Evolutionary conservation across 1,284 basidiomycete species (phyloP), one percentile per base, ranked within the genome.

Genomic region (Lentinula novae-zelandiae): DNA sequence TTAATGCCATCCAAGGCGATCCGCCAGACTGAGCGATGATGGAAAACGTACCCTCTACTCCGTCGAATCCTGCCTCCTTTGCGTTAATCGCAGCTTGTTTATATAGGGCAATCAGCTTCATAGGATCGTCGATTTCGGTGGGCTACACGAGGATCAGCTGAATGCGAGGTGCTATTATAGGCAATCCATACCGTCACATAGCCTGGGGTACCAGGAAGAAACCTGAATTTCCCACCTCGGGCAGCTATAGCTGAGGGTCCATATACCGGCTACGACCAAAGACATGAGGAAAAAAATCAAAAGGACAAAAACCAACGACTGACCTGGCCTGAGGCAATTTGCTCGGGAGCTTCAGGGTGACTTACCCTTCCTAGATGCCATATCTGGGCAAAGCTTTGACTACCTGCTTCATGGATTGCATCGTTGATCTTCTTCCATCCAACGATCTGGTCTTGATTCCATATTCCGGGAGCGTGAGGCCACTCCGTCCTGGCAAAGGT

Each of bases 31-130:
- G 17, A 27, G 17, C 13, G 2, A 4, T 9, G 20, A 22, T 27
- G 7, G 12, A 8, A 5, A 13, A 1, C 73, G 58, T 65, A 77
- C 78, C 54, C 73, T 89, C 86, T 36, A 87, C 80, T 38, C 85
- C 85, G 66, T 90, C 86, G 65, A 88, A 87, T 0, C 86, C 86
- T 27, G 85, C 84, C 66, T 78, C 75, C 53, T 83, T 78, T 2
- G 85, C 83, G 60, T 82, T 81, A 39, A 77, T 67, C 3, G 85
- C 84, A 0, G 83, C 82, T 48, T 80, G 67, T 44, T 72, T 76
- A 69, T 79, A 88, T 55, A 78, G 70, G 0, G 70, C 73, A 42
- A 85, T 71, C 58, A 81, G 63, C 1, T 69, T 68, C 58, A 67
- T 68, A 0, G 78, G 78, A 53, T 82, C 78, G n/a, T 73, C 70